phyloP scores from a whole-genome alignment of 495 filamentous ascomycete species.

The Aspergillus sclerotiicarbonarius region DNA sequence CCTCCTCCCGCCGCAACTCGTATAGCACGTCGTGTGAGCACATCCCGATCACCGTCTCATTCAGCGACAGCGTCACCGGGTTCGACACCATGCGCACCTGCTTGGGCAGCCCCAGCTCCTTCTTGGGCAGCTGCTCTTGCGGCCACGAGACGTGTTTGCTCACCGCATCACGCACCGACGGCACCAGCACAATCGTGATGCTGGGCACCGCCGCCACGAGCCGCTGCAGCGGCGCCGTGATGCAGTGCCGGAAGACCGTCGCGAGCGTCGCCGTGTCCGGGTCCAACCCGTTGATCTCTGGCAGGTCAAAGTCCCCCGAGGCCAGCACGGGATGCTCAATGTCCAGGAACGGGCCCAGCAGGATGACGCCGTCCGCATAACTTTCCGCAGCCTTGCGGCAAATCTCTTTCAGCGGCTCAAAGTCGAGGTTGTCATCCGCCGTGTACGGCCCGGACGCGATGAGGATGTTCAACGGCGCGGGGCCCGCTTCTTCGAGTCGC shows the following conservation, averaged over 20 bases:
- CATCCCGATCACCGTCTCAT: constrained; percentile 77
- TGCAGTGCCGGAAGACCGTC: constrained; percentile 77
- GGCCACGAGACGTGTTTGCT: constrained; percentile 86
- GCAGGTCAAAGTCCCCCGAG: constrained; percentile 86
- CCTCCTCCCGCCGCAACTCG: constrained; percentile 75
- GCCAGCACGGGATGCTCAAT: constrained; percentile 86
- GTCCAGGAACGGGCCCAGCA: constrained; percentile 88
- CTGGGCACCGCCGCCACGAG: constrained; percentile 67
- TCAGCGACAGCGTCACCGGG: constrained; percentile 79
- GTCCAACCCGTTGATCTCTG: constrained; percentile 64
- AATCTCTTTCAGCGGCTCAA: constrained; percentile 78
- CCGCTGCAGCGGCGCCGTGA: constrained; percentile 63
- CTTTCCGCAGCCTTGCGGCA: constrained; percentile 72
- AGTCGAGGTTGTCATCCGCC: constrained; percentile 83
- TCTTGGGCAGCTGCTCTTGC: constrained; percentile 73
- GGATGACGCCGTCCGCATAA: constrained; percentile 74
- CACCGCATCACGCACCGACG: constrained; percentile 81
- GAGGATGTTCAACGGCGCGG: constrained; percentile 68
- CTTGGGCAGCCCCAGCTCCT: constrained; percentile 73
- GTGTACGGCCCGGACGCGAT: constrained; percentile 87
- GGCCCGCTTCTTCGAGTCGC: constrained; percentile 60
- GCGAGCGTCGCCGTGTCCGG: constrained; percentile 75
- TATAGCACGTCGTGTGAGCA: constrained; percentile 80
- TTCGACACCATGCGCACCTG: constrained; percentile 77
- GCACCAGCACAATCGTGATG: constrained; percentile 78